Evolutionary conservation across 495 filamentous ascomycete genomes (phyloP), one percentile per base, ranked within the genome.

Genomic region (Penicillium longicatenatum): DNA sequence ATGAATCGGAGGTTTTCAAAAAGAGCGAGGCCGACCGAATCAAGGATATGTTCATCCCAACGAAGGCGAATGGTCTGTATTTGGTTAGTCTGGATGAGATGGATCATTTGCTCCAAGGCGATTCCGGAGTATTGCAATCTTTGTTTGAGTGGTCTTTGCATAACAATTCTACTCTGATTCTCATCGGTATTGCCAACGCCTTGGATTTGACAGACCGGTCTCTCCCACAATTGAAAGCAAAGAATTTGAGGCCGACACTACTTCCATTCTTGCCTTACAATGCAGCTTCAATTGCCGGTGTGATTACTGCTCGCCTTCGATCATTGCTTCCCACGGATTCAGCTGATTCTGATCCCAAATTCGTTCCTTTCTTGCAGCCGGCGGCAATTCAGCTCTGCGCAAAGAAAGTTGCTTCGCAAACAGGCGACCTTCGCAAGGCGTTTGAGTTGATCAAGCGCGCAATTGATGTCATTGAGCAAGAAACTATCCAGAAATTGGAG

Each of bases 181-280:
- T 98, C 22, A 82, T 99, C 39, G 94, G 94, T 39, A 97, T 99
- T 65, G 95, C 94, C 49, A 99, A 99, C 64, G 95, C 94, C 2
- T 81, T 99, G 52, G 94, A 99, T 66, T 75, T 99, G 41, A 97
- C 95, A 0, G 93, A 97, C 66, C 90, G 95, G 19, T 96, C 97
- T 58, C 84, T 99, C 17, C 94, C 95, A 33, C 89, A 94, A 11
- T 80, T 99, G 21, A 98, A 97, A 75, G 88, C 92, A 2, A 89
- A 92, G 49, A 93, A 93, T 59, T 75, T 98, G 52, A 94, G 91
- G 72, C 94, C 94, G 14, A 86, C 88, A 42, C 81, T 97, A 1
- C 85, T 99, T 16, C 92, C 94, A 4, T 96, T 99, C 70, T 75
- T 97, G 41, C 95, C 94, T 5, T 99, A 98, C 73, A 90, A 87